Conservation (phyloP, 2,329 filamentous ascomycete species). For the Trichoderma afroharzianum region DNA sequence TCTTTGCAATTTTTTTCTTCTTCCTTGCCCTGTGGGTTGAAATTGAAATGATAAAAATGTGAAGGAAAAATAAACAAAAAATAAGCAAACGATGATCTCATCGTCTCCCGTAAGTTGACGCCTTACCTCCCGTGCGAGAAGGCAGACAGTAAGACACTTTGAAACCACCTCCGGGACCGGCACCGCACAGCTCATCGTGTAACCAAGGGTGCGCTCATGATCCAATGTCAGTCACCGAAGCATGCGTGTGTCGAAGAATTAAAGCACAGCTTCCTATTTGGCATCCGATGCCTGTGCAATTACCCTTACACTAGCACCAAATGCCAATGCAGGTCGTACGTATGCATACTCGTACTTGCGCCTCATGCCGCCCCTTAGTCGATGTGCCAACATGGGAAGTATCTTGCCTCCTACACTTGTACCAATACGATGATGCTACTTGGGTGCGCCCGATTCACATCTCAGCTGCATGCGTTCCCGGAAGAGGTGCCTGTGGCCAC, state of each 20-base stretch:
- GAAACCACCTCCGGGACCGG: neutral
- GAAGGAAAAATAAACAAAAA: neutral
- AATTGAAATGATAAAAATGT: neutral
- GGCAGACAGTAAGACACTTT: neutral
- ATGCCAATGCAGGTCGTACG: conserved; percentile 5
- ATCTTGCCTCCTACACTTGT: neutral
- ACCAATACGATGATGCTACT: neutral
- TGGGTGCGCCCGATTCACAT: neutral
- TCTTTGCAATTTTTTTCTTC: conserved; percentile 1
- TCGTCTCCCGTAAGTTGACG: neutral
- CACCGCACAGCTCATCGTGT: neutral
- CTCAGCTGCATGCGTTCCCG: conserved; percentile 5
- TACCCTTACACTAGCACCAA: conserved; percentile 6
- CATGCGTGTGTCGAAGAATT: neutral
- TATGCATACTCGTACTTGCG: neutral
- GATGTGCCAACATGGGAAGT: neutral
- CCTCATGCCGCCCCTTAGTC: neutral
- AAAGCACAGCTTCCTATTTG: neutral
- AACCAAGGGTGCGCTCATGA: neutral
- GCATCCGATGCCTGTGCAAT: neutral
- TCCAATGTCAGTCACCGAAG: neutral
- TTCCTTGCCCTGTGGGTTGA: neutral
- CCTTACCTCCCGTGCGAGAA: neutral
- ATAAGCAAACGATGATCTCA: conserved; percentile 9
- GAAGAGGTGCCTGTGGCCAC: neutral